Percentiles rank a stretch among this genome's conserved stretches.
Conservation (phyloP, 495 filamentous ascomycete species). For the Penicillium lividum region DNA sequence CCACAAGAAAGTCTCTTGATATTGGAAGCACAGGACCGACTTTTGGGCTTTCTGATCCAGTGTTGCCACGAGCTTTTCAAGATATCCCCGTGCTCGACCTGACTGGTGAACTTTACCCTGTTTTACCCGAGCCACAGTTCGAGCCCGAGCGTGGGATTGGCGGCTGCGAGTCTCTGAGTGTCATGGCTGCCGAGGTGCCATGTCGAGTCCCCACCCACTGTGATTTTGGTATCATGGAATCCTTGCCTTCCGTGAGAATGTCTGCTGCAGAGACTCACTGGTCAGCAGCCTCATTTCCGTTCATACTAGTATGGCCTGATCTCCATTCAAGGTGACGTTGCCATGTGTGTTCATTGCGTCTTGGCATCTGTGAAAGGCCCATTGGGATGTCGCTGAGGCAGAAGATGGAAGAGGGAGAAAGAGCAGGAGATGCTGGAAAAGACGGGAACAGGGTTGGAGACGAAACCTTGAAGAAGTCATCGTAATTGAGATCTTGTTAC, state of each 20-base stretch:
- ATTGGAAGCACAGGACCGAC: constrained; percentile 42
- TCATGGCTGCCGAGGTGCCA: neutral
- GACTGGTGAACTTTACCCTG: neutral
- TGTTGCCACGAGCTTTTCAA: constrained; percentile 24
- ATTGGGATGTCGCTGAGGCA: too few species aligned
- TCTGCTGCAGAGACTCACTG: constrained; percentile 29
- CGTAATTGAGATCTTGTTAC: too few species aligned
- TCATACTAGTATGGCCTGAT: too few species aligned
- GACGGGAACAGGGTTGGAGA: too few species aligned
- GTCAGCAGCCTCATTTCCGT: too few species aligned
- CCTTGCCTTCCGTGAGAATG: constrained; percentile 38
- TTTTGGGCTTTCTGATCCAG: constrained; percentile 49
- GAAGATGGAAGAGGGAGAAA: too few species aligned
- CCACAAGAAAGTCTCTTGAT: constrained; percentile 47
- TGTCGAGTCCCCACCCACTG: neutral
- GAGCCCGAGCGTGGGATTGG: neutral
- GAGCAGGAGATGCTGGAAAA: too few species aligned
- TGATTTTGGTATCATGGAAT: neutral
- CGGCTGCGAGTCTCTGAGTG: neutral
- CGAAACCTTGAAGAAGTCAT: too few species aligned
- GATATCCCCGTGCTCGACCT: neutral
- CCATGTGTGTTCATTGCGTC: too few species aligned
- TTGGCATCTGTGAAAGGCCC: too few species aligned
- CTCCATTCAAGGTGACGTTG: too few species aligned
- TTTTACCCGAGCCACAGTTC: neutral